phyloP scores from a whole-genome alignment of 352 stramenopile species.

The Pythium pyrilobum region DNA sequence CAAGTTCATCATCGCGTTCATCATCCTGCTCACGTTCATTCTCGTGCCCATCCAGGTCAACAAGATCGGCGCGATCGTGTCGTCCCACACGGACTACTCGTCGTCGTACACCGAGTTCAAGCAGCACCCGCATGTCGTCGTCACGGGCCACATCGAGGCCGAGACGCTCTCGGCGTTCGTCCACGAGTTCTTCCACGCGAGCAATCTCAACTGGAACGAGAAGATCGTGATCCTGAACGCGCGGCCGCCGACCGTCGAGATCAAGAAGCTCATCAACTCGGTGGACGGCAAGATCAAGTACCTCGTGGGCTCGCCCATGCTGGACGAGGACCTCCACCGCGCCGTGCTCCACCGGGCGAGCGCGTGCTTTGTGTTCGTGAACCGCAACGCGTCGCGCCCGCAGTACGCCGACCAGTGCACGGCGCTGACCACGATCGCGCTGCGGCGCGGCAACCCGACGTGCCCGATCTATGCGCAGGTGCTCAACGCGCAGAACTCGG shows the following conservation, averaged over 20 bases:
- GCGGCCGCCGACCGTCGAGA: constrained; percentile 44
- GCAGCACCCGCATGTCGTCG: constrained; percentile 68
- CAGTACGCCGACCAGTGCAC: constrained; percentile 70
- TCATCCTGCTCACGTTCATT: constrained; percentile 82
- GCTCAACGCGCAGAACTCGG: constrained; percentile 57
- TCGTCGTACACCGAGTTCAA: constrained; percentile 69
- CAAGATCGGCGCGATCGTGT: constrained; percentile 67
- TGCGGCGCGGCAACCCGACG: constrained; percentile 58
- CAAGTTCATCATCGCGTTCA: constrained; percentile 75
- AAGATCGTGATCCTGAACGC: constrained; percentile 74
- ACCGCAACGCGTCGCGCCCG: constrained; percentile 37
- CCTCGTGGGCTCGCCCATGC: constrained; percentile 73
- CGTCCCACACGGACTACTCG: constrained; percentile 75
- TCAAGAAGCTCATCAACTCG: constrained; percentile 72
- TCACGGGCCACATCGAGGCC: constrained; percentile 66
- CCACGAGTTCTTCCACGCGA: constrained; percentile 80
- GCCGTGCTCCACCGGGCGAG: constrained; percentile 45
- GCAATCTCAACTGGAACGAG: constrained; percentile 82
- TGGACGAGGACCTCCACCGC: constrained; percentile 68
- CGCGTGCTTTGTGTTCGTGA: constrained; percentile 71
- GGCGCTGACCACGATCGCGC: constrained; percentile 65
- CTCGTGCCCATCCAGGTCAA: constrained; percentile 77
- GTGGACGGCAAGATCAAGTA: constrained; percentile 81
- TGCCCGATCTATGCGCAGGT: constrained; percentile 79
- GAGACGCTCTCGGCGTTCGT: constrained; percentile 67